These are phyloP conservation scores for Carex kokanica DNA, from an alignment of 176 grass and related monocot genomes.

Conservation along the genomic window DNA sequence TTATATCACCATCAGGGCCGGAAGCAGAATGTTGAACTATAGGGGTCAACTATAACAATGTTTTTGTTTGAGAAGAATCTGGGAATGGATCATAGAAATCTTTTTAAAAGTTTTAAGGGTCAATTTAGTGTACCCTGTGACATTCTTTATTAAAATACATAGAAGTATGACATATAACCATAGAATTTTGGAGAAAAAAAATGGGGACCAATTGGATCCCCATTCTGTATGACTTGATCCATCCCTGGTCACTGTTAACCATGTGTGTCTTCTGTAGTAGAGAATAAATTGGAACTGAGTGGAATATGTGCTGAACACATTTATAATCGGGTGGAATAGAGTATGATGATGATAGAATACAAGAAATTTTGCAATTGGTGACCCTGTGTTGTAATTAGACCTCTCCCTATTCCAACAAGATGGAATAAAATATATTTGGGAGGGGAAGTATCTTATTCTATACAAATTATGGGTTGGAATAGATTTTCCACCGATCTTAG, in stretches of 20 bases:
- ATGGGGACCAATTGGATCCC: background rate
- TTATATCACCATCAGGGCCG: background rate
- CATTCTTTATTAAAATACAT: background rate
- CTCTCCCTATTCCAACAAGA: background rate
- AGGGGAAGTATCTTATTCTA: background rate
- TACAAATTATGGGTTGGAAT: background rate
- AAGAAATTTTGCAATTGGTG: background rate
- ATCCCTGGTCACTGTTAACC: background rate
- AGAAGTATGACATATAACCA: background rate
- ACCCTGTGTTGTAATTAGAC: background rate
- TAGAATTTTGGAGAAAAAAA: background rate
- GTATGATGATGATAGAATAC: background rate
- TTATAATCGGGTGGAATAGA: background rate
- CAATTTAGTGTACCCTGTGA: background rate
- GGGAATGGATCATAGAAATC: background rate
- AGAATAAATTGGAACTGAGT: background rate
- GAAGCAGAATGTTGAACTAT: background rate
- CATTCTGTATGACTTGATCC: background rate
- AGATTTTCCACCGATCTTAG: background rate
- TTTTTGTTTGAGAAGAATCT: background rate
- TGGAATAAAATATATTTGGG: background rate
- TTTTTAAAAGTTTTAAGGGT: background rate
- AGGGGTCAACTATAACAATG: background rate
- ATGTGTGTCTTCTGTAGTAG: background rate
- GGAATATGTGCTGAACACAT: background rate